Evolutionary conservation across 768 basidiomycete genomes (phyloP), one percentile per base, ranked within the genome.

Genomic region (Lepiota venenata): DNA sequence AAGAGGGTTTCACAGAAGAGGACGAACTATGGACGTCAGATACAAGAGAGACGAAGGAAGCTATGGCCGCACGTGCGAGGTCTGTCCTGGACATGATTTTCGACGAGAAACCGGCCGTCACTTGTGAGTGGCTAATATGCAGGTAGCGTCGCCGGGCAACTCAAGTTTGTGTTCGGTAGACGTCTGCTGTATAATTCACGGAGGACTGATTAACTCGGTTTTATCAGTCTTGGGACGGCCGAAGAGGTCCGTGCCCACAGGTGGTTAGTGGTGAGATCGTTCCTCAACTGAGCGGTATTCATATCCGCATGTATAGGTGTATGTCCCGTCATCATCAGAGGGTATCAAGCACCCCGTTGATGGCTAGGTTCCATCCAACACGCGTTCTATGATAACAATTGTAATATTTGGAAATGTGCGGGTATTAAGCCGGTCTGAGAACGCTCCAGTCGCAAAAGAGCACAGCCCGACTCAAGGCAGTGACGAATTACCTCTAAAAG

Each of bases 101-200:
- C 58, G 66, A 70, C 7, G 61, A 71, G 1, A 74, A 79, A 38
- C 44, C 60, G 22, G 64, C 71, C 3, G 73, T 74, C 11, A 69
- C 61, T 3, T 81, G 87, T 86, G 61, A 46, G 83, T 70, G 11
- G 14, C 32, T 15, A 11, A 20, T 18, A 14, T n/a, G 20, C 18
- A 10, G 1, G 20, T 3, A n/a, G n/a, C 21, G 37, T 25, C n/a
- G 12, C 2, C 57, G 42, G 4, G 44, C 46, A 22, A 20, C 15
- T 16, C 49, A 29, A 25, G 16, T n/a, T 14, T 44, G 18, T 58
- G 46, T 14, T 18, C 14, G 12, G 27, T 15, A 89, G 88, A 80
- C 58, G 77, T 88, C 15, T 83, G 85, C 3, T 77, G 88, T 55
- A 86, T 85, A 1, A 78, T 82, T 1, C 88, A 91, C 61, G 74